Percentiles rank a stretch among this genome's conserved stretches.
phyloP scores from a whole-genome alignment of 2,329 filamentous ascomycete genomes.

The Fusarium pseudograminearum region DNA sequence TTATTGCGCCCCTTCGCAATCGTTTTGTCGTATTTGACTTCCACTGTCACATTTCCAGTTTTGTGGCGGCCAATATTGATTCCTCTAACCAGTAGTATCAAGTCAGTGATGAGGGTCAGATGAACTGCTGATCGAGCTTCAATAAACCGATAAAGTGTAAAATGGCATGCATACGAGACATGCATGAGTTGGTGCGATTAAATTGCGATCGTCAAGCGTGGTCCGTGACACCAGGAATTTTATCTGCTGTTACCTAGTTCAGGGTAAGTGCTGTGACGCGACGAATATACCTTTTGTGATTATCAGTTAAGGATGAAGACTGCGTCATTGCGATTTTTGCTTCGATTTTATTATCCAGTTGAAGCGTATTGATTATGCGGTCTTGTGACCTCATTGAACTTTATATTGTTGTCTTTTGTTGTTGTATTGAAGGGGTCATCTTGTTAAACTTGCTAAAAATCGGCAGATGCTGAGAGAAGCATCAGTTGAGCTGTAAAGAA shows the following conservation, averaged over 20 bases:
- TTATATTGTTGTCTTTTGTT: too few relatives aligned
- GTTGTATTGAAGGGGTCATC: too few relatives aligned
- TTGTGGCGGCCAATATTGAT: not conserved
- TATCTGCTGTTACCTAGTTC: too few relatives aligned
- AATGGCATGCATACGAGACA: not conserved
- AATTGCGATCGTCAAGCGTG: not conserved
- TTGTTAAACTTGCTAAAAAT: too few relatives aligned
- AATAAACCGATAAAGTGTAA: not conserved
- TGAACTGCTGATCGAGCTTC: not conserved
- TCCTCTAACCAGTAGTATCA: accelerated
- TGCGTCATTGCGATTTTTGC: too few relatives aligned
- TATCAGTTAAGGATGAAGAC: too few relatives aligned
- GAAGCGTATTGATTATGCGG: too few relatives aligned
- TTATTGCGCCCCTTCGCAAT: not conserved
- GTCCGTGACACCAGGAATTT: accelerated
- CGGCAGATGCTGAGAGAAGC: too few relatives aligned
- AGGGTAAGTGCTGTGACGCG: accelerated
- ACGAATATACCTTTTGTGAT: too few relatives aligned
- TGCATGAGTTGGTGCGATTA: not conserved
- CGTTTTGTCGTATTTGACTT: not conserved
- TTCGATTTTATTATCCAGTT: too few relatives aligned
- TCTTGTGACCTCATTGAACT: too few relatives aligned
- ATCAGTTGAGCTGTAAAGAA: too few relatives aligned
- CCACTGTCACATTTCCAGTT: not conserved
- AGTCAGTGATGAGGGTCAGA: not conserved